Base-by-base conservation (phyloP, 345 rosid species). In the Punica granatum region DNA sequence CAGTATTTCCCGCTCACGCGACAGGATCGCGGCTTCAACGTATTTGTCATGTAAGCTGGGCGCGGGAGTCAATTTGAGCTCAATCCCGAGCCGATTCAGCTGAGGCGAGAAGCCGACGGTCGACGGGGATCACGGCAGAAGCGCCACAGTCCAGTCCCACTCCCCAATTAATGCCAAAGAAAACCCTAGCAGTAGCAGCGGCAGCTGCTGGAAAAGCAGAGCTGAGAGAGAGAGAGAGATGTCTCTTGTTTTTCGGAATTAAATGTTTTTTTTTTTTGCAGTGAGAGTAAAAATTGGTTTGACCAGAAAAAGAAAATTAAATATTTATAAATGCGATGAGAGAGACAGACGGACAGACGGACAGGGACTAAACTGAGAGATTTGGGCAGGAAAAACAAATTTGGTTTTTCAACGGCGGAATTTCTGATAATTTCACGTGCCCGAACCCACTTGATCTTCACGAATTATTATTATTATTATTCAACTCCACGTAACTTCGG, bases 1-100 rank as follows among this genome's bases (percentile, higher is more conserved):
- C 64, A 61, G 54, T 49, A n/a, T 34, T 61, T 37, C 66, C 66
- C 49, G 49, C 32, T 39, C 66, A 63, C 37, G 48, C 48, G 66
- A 63, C 33, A 36, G 66, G 46, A 63, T 39, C 48, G 48, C 25
- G 15, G 26, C 48, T 37, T 13, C 48, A 26, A 37, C 21, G 66
- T 13, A n/a, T 23, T 7, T 4, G 43, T 12, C 39, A 62, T 9
- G 11, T 13, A 62, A 39, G 19, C 42, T 3, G 15, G 12, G 5
- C 18, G 43, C 26, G 65, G 42, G 28, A 8, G 28, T 62, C 65
- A 18, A 25, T 7, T 28, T 9, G 66, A 39, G 31, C 43, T 63
- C 49, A 36, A 62, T 62, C 28, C 44, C 4, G 39, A 36, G 28
- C 13, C 6, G 37, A n/a, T 23, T 25, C 19, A 37, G 46, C 16